phyloP scores from a whole-genome alignment of 2,329 filamentous ascomycete species.

The Claviceps cyperi region DNA sequence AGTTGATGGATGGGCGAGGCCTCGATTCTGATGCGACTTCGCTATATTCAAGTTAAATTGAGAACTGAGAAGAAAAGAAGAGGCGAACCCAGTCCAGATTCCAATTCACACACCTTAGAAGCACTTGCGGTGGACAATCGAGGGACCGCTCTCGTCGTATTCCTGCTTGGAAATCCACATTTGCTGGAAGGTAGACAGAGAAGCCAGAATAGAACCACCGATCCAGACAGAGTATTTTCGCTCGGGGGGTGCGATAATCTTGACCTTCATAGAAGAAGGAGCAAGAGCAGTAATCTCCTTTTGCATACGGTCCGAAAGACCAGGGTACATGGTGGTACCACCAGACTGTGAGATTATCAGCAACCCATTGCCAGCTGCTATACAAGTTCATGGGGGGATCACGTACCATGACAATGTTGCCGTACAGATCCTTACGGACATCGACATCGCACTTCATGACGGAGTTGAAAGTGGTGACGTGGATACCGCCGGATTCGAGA shows the following conservation, averaged over 20 bases:
- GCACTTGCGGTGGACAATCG: conserved; percentile 99
- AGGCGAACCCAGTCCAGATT: background rate
- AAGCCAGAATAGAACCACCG: conserved; percentile 99
- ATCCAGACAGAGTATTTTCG: conserved; percentile 99
- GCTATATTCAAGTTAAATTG: conserved; percentile 8
- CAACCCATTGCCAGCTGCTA: background rate
- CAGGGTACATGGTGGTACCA: conserved; percentile 99
- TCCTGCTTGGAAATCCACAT: conserved; percentile 99
- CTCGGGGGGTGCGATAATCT: conserved; percentile 99
- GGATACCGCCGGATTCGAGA: conserved; percentile 97
- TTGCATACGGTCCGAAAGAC: conserved; percentile 99
- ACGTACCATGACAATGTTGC: conserved; percentile 99
- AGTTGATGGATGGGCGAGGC: conserved; percentile 19
- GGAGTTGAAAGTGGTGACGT: conserved; percentile 99
- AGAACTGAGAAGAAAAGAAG: background rate
- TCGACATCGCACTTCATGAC: conserved; percentile 99
- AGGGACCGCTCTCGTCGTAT: conserved; percentile 99
- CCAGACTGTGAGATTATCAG: conserved; percentile 55
- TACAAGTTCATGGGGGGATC: background rate
- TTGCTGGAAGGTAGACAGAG: conserved; percentile 99
- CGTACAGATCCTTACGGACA: conserved; percentile 99
- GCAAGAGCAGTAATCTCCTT: conserved; percentile 99
- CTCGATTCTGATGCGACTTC: conserved; percentile 18
- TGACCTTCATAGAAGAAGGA: conserved; percentile 99
- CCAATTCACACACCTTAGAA: conserved; percentile 60